These are phyloP conservation scores for Ceratocystis huliohia DNA, from an alignment of 2,329 filamentous ascomycete genomes.

Conservation along the genomic window DNA sequence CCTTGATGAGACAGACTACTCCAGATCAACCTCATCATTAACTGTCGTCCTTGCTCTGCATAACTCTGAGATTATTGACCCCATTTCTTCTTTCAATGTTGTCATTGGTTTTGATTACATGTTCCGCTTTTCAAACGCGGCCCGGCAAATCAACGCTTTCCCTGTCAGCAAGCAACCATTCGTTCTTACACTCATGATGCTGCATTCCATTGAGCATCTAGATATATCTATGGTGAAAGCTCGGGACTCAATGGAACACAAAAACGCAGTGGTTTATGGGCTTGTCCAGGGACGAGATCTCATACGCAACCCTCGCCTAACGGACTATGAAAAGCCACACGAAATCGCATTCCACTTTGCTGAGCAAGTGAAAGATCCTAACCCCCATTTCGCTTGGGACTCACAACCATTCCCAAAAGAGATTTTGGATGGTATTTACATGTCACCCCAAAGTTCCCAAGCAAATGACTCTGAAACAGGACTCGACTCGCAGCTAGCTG, in stretches of 20 bases:
- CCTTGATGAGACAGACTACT: slow-evolving; percentile 25
- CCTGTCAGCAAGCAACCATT: slow-evolving; percentile 30
- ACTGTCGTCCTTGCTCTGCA: slow-evolving; percentile 35
- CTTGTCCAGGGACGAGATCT: slow-evolving; percentile 30
- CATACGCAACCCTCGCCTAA: slow-evolving; percentile 32
- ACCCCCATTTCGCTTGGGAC: slow-evolving; percentile 34
- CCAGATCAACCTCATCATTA: slow-evolving; percentile 28
- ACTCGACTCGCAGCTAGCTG: slow-evolving; percentile 6
- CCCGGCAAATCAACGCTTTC: slow-evolving; percentile 23
- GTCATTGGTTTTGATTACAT: slow-evolving; percentile 44
- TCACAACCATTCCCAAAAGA: slow-evolving; percentile 36
- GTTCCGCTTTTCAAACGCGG: slow-evolving; percentile 31
- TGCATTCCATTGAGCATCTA: slow-evolving; percentile 44
- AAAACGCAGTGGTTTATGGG: slow-evolving; percentile 33
- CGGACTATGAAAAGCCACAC: slow-evolving; percentile 32
- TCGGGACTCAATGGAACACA: slow-evolving; percentile 34
- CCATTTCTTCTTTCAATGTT: slow-evolving; percentile 35
- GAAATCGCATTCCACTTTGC: slow-evolving; percentile 37
- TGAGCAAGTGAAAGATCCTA: slow-evolving; percentile 33
- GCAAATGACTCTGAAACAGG: background rate
- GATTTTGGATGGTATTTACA: slow-evolving; percentile 37
- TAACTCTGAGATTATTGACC: slow-evolving; percentile 28
- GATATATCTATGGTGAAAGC: slow-evolving; percentile 33
- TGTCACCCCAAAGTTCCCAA: slow-evolving; percentile 27
- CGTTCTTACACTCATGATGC: slow-evolving; percentile 38